Percentiles rank a stretch among this genome's conserved stretches.
phyloP scores from a whole-genome alignment of 208 protist genomes.

The Crithidia acanthocephali region DNA sequence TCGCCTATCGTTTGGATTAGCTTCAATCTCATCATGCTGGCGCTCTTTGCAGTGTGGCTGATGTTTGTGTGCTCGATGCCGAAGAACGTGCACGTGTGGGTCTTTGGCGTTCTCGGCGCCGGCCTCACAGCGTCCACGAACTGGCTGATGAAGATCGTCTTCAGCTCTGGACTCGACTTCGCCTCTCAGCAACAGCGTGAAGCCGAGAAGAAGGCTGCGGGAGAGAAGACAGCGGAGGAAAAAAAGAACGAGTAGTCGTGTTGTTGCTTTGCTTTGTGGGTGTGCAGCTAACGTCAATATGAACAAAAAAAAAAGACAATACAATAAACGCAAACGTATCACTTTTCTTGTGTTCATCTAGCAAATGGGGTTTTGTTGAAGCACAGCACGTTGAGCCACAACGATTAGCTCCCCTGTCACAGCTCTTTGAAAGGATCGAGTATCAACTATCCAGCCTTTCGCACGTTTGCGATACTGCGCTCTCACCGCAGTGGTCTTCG shows the following conservation, averaged over 20 bases:
- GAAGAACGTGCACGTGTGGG: slow-evolving; percentile 84
- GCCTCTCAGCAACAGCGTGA: slow-evolving; percentile 41
- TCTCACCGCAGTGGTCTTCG: not conserved
- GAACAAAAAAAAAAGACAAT: no score
- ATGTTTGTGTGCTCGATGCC: slow-evolving; percentile 81
- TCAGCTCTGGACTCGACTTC: slow-evolving; percentile 64
- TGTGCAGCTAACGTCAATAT: no score
- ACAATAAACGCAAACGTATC: no score
- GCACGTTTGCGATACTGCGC: no score
- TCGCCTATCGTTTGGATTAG: slow-evolving; percentile 75
- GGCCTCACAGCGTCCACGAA: slow-evolving; percentile 85
- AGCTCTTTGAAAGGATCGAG: no score
- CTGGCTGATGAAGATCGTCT: slow-evolving; percentile 88
- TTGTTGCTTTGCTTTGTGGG: no score
- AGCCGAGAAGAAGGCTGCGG: slow-evolving; percentile 16
- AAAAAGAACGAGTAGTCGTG: slow-evolving; percentile 44
- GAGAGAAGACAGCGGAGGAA: slow-evolving; percentile 17
- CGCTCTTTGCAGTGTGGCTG: slow-evolving; percentile 73
- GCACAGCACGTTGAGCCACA: no score
- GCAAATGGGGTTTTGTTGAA: no score
- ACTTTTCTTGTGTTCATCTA: no score
- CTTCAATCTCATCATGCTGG: slow-evolving; percentile 87
- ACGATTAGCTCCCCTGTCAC: no score
- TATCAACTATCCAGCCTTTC: no score
- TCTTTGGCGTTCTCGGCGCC: slow-evolving; percentile 81